Base-by-base conservation (phyloP, 495 filamentous ascomycete genomes). In the Cercophora sp. region DNA sequence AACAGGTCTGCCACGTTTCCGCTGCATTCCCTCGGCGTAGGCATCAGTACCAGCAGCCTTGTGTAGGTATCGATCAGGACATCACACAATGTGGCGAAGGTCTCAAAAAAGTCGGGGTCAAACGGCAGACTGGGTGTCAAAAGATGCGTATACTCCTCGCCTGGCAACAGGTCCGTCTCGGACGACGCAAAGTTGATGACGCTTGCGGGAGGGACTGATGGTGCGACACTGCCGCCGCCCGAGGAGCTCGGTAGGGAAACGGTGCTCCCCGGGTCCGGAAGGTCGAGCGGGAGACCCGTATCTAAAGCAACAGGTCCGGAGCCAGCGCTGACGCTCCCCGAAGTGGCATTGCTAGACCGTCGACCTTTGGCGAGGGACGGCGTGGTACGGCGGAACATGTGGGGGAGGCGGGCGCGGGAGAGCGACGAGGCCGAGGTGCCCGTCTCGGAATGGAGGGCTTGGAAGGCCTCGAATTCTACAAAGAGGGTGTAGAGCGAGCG, bases 51-150 rank as follows among this genome's bases (percentile, higher is more conserved):
- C 61, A 92, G 72, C 18, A 97, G 81, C 26, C 84, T 79, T 42
- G 83, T 83, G 69, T 99, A 99, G 59, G 83, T 88, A 60, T 97
- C 93, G 56, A 96, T 94, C 51, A 99, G 70, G 2, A 94, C 88
- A 67, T 99, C 94, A 70, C 93, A 97, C 20, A 99, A 75, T 8
- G 93, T 96, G n/a, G 91, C 86, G 68, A 97, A 97, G 0, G 89
- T 94, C 70, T 95, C 89, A 66, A 90, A 94, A 63, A 95, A 99
- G 68, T 99, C 93, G 8, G 92, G 92, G 43, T 97, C 93, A 62
- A 99, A 99, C 0, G 93, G 93, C 44, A 97, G 72, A n/a, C 84
- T 85, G 0, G 94, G 94, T 4, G 91, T 97, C 1, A 93, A 74
- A 5, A 99, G 82, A 67, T 91, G 85, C 0, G 83, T 82, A 57